phyloP scores from a whole-genome alignment of 106 monocot genomes.

The Dioscorea dumetorum region DNA sequence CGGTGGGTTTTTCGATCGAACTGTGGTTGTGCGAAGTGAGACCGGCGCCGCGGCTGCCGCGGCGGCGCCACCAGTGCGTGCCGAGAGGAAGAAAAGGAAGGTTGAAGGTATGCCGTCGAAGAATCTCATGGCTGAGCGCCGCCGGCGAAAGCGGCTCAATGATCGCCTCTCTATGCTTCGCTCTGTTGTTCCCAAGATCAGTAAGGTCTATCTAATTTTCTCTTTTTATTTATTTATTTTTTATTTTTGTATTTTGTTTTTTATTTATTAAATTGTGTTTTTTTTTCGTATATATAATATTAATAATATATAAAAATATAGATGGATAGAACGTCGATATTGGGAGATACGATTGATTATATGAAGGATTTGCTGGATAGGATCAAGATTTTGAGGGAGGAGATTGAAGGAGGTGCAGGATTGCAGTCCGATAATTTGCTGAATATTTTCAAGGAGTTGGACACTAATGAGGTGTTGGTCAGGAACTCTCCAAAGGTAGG shows the following conservation, averaged over 20 bases:
- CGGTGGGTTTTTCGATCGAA: too few species aligned
- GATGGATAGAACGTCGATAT: constrained; percentile 98
- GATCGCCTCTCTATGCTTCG: constrained; percentile 96
- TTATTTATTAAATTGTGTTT: too few species aligned
- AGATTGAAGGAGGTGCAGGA: constrained; percentile 33
- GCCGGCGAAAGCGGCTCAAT: constrained; percentile 86
- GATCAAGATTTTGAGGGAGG: constrained; percentile 80
- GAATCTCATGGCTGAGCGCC: constrained; percentile 95
- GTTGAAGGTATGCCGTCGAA: constrained; percentile 83
- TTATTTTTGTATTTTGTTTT: neutral
- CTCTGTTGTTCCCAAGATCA: constrained; percentile 96
- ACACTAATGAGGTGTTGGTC: constrained; percentile 54
- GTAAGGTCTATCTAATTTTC: constrained; percentile 45
- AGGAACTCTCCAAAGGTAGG: constrained; percentile 75
- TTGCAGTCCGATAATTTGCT: constrained; percentile 35
- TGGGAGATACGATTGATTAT: constrained; percentile 97
- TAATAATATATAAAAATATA: constrained; percentile 15
- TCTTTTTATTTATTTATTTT: neutral
- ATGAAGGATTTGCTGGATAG: constrained; percentile 93
- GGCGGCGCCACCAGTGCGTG: too few species aligned
- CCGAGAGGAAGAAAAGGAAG: constrained; percentile 39
- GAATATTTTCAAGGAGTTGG: constrained; percentile 62
- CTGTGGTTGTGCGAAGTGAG: too few species aligned
- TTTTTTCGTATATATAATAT: too few species aligned
- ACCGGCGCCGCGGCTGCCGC: too few species aligned